phyloP scores from a whole-genome alignment of 306 rosid genomes.

The Adenanthera pavonina region DNA sequence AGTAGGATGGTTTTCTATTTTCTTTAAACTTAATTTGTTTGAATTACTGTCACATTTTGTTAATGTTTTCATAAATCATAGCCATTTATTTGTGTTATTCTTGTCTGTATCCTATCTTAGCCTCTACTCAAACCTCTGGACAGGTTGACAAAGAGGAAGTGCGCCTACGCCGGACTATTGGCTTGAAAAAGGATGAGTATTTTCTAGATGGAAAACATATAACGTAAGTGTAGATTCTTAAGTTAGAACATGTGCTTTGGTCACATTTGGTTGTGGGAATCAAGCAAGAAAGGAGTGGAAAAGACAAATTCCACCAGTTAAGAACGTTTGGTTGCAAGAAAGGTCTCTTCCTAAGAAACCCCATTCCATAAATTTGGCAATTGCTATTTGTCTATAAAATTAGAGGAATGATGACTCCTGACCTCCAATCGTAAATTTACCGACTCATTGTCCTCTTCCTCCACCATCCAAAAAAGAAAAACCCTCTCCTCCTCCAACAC shows the following conservation, averaged over 20 bases:
- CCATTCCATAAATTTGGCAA: no score
- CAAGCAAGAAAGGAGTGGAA: no score
- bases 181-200: constrained; percentile 90
- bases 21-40: not conserved
- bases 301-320: no score
- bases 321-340: no score
- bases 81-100: constrained; percentile 17
- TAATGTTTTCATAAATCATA: constrained; percentile 24
- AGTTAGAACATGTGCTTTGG: not conserved
- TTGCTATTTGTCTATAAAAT: no score
- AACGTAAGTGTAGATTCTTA: constrained; percentile 63
- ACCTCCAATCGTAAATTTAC: no score
- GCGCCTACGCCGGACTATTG: constrained; percentile 88
- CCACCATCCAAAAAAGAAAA: no score
- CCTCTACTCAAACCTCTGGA: constrained; percentile 25
- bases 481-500: no score
- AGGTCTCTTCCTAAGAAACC: no score
- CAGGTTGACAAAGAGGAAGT: constrained; percentile 99
- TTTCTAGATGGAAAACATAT: constrained; percentile 97
- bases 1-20: constrained; percentile 16
- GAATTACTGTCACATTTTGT: not conserved
- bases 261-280: no score
- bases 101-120: constrained; percentile 24
- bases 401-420: no score
- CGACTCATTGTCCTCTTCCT: no score